Percentiles rank a stretch among this genome's conserved stretches.
phyloP scores from a whole-genome alignment of 2,329 filamentous ascomycete species.

The Xylariaceae sp. region DNA sequence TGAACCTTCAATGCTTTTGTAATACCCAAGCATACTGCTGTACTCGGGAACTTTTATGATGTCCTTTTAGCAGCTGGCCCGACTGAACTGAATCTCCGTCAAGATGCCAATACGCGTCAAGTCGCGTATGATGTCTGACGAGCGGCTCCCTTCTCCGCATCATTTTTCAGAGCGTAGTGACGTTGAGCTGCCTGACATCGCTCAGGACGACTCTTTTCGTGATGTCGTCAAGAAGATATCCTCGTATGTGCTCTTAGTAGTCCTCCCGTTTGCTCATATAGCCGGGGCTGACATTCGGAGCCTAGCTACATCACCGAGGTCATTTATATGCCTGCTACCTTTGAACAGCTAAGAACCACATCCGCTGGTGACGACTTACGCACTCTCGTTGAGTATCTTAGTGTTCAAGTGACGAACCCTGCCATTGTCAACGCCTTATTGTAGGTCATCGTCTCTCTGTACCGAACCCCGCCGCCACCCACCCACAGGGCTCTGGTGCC shows the following conservation, averaged over 20 bases:
- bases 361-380: constrained; percentile 65
- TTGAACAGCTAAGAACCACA: constrained; percentile 75
- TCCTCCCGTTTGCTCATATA: neutral
- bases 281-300: constrained; percentile 5
- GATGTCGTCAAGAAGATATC: constrained; percentile 72
- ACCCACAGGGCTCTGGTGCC: too few species aligned
- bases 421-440: constrained; percentile 75
- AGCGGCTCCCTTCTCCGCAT: constrained; percentile 48
- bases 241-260: constrained; percentile 50
- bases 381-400: constrained; percentile 68
- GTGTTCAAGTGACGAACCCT: constrained; percentile 68
- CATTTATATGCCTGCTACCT: constrained; percentile 70
- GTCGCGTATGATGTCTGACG: constrained; percentile 42
- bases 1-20: neutral
- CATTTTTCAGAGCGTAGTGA: constrained; percentile 34
- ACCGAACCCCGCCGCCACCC: neutral
- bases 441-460: constrained; percentile 53
- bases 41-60: neutral
- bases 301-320: constrained; percentile 67
- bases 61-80: neutral
- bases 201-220: constrained; percentile 65
- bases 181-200: constrained; percentile 61
- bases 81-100: constrained; percentile 4
- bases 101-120: constrained; percentile 52
- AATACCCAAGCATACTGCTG: too few species aligned